Base-by-base conservation (phyloP, 2,329 filamentous ascomycete genomes). In the Amesomyces nigricolor region DNA sequence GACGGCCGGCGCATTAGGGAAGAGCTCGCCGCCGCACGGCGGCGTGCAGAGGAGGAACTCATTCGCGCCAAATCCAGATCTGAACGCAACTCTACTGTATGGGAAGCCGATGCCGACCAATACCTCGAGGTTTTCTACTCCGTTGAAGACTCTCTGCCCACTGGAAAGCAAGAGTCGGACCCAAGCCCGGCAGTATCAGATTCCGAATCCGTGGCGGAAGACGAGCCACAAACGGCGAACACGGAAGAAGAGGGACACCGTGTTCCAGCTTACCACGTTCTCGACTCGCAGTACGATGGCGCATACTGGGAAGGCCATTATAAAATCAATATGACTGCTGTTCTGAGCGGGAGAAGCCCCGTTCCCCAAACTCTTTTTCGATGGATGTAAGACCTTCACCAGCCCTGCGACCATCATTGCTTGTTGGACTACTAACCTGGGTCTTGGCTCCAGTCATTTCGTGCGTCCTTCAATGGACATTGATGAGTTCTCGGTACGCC, bases 401-500 rank as follows among this genome's bases (percentile, higher is more conserved):
- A 19, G 30, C 30, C 30, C 30, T 3, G 30, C 30, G 4, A 10
- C 7, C 10, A 32, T 32, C 30, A 8, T 32, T 32, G 30, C 10
- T 32, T 32, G n/a, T 3, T 29, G n/a, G 35, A 14, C 13, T 2
- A 46, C 19, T n/a, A 19, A 16, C 26, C 10, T 35, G 19, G 3
- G 7, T 32, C 10, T 19, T 19, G 17, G 16, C n/a, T 30, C 6
- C 30, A 54, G 52, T 68, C 72, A 76, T 57, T 56, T 75, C 17
- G 66, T 66, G 1, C 73, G 75, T 55, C 62, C 68, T 2, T 65
- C 70, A 4, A 71, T 76, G 70, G 73, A 70, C 53, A 71, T 76
- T 58, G 72, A 76, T 9, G 69, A 71, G 3, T 68, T 76, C 19
- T 73, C 71, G 63, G 71, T 75, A 64, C 50, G 58, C 5, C 1